These are phyloP conservation scores for Teratosphaeria gauchensis DNA, from an alignment of 2,329 filamentous ascomycete species.

Conservation along the genomic window DNA sequence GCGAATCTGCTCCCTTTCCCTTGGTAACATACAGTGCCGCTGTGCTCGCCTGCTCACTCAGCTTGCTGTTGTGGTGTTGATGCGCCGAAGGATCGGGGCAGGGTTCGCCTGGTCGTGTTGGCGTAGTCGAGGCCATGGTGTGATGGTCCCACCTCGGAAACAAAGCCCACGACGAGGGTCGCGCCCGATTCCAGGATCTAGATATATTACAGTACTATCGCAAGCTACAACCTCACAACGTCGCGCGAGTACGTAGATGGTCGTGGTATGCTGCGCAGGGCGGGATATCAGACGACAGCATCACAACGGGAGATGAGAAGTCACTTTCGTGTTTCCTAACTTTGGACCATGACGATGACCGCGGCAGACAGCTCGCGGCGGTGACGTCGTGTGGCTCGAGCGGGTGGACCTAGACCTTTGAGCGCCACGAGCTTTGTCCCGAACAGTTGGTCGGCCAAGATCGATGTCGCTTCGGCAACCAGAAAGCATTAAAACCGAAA, in stretches of 20 bases:
- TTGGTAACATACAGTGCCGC: slow-evolving; percentile 50
- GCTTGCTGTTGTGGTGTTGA: slow-evolving; percentile 23
- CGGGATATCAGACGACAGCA: not conserved
- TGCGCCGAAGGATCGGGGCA: slow-evolving; percentile 39
- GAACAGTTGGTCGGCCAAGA: not conserved
- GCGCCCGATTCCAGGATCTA: too few relatives aligned
- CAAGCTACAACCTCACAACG: not conserved
- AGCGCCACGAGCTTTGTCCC: too few relatives aligned
- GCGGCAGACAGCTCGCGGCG: not conserved
- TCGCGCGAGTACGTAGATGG: not conserved
- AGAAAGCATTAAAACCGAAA: not conserved
- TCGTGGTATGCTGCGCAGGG: not conserved
- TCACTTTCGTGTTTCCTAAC: not conserved
- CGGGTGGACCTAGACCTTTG: not conserved
- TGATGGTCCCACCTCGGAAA: not conserved
- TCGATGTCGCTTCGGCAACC: not conserved
- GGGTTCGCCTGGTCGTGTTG: slow-evolving; percentile 1
- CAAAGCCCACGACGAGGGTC: too few relatives aligned
- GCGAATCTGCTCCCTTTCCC: slow-evolving; percentile 10
- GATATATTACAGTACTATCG: not conserved
- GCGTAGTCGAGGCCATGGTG: slow-evolving; percentile 3
- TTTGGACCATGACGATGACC: not conserved
- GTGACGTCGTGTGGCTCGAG: not conserved
- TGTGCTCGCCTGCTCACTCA: slow-evolving; percentile 47
- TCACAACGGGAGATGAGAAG: not conserved